Evolutionary conservation across 2,329 filamentous ascomycete genomes (phyloP).

Genomic region (Pseudocercospora fijiensis): DNA sequence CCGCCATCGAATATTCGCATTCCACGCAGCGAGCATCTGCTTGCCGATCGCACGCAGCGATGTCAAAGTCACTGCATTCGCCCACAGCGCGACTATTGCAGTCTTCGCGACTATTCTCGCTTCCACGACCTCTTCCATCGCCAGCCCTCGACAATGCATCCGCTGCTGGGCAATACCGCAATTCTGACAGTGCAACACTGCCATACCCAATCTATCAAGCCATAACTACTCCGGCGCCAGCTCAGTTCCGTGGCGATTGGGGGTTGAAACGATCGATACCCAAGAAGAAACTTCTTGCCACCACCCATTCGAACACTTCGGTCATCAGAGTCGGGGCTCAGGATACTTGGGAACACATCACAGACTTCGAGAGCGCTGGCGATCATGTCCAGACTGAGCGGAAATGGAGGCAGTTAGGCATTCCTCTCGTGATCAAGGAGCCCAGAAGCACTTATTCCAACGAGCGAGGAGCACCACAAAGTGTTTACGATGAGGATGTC

Average conservation of each 20-base stretch:
- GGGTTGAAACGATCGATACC: conserved; percentile 85
- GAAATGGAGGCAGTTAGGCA: conserved; percentile 81
- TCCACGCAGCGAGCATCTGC: background rate
- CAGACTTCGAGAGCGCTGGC: conserved; percentile 79
- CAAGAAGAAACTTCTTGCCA: conserved; percentile 51
- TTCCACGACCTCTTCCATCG: conserved; percentile 71
- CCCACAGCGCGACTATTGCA: conserved; percentile 71
- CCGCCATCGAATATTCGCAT: background rate
- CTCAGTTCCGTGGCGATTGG: conserved; percentile 80
- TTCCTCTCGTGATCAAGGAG: conserved; percentile 62
- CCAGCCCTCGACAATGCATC: conserved; percentile 50
- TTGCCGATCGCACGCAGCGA: conserved; percentile 15
- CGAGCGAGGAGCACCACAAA: conserved; percentile 19
- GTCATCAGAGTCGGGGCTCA: conserved; percentile 73
- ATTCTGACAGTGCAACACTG: conserved; percentile 69
- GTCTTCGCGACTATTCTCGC: conserved; percentile 83
- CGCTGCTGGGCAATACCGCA: conserved; percentile 51
- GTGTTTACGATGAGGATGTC: conserved; percentile 44
- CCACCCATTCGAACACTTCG: conserved; percentile 71
- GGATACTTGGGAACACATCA: conserved; percentile 83
- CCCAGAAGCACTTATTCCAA: conserved; percentile 24
- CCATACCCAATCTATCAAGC: conserved; percentile 79
- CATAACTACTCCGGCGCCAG: conserved; percentile 72
- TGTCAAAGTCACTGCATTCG: conserved; percentile 48
- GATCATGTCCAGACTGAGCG: conserved; percentile 77